Evolutionary conservation across 352 stramenopile genomes (phyloP).

Genomic region (Lagenidium giganteum): DNA sequence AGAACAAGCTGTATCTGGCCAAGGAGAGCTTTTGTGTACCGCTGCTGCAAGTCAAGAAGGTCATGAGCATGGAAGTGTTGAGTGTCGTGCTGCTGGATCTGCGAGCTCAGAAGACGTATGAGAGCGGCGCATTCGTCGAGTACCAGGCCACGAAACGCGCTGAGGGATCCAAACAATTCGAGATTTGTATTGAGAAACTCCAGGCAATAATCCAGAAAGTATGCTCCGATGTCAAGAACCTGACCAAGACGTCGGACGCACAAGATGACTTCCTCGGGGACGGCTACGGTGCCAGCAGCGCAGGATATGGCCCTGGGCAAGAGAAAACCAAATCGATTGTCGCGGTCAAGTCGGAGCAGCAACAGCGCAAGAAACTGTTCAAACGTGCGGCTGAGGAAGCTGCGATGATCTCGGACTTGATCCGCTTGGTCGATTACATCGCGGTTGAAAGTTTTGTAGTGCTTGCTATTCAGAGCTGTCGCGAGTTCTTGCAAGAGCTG

Average conservation of each 20-base stretch:
- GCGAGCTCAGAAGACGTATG: slow-evolving; percentile 86
- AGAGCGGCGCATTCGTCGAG: slow-evolving; percentile 85
- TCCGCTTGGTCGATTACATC: slow-evolving; percentile 92
- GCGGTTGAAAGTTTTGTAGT: slow-evolving; percentile 88
- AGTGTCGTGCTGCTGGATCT: slow-evolving; percentile 80
- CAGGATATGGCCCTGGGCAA: too few species aligned
- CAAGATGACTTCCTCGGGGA: slow-evolving; percentile 66
- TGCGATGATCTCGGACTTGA: slow-evolving; percentile 89
- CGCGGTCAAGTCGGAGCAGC: slow-evolving; percentile 87
- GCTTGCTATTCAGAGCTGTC: slow-evolving; percentile 77
- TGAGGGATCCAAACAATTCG: slow-evolving; percentile 88
- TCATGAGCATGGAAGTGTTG: slow-evolving; percentile 81
- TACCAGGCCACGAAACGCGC: slow-evolving; percentile 83
- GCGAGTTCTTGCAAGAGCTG: slow-evolving; percentile 86
- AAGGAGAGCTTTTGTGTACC: slow-evolving; percentile 88
- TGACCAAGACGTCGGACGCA: slow-evolving; percentile 58
- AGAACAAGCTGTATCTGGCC: slow-evolving; percentile 81
- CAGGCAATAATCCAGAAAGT: slow-evolving; percentile 87
- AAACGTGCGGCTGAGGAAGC: slow-evolving; percentile 84
- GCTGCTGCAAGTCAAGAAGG: slow-evolving; percentile 86
- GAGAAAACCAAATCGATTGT: slow-evolving; percentile 92
- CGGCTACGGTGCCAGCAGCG: slow-evolving; percentile 17
- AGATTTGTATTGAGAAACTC: slow-evolving; percentile 88
- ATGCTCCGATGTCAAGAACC: slow-evolving; percentile 86
- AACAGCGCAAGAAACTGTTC: slow-evolving; percentile 76